These are phyloP conservation scores for Rhododendron molle DNA, from an alignment of 148 eudicot genomes.

Conservation along the genomic window DNA sequence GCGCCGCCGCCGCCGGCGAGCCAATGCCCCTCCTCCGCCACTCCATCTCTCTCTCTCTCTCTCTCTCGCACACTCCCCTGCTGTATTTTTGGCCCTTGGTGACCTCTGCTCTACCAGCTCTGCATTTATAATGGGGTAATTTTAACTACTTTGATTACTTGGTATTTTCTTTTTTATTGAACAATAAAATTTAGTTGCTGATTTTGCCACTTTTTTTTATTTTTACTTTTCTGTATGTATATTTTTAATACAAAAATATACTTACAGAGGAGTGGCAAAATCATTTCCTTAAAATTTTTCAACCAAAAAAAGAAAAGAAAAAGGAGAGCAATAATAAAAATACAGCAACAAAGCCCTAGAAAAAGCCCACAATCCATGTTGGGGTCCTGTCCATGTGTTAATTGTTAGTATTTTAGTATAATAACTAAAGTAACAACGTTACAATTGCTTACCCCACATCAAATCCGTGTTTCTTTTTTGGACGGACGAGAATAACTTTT, in stretches of 20 bases:
- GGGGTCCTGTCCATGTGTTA: neutral
- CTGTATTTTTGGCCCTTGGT: neutral
- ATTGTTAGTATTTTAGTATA: neutral
- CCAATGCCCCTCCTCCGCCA: conserved; percentile 10
- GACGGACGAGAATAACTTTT: neutral
- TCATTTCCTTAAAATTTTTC: too few relatives aligned
- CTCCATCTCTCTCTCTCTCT: conserved; percentile 17
- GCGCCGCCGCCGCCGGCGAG: conserved; percentile 8
- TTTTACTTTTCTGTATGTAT: too few relatives aligned
- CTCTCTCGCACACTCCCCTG: conserved; percentile 1
- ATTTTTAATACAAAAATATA: too few relatives aligned
- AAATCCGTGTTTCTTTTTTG: neutral
- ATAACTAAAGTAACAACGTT: neutral
- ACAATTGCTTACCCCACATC: neutral
- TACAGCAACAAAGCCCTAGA: neutral
- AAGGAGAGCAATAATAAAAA: too few relatives aligned
- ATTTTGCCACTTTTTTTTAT: too few relatives aligned
- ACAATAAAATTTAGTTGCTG: too few relatives aligned
- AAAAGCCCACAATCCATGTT: neutral
- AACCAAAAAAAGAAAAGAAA: too few relatives aligned
- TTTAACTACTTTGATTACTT: neutral
- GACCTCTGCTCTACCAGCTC: too few relatives aligned
- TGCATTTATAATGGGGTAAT: neutral
- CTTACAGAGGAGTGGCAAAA: too few relatives aligned
- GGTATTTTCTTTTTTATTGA: neutral